A percentile compares a stretch with the other conserved stretches of the same genome.
Conservation (phyloP, 2,329 filamentous ascomycete genomes). For the Trichoderma hamatum region DNA sequence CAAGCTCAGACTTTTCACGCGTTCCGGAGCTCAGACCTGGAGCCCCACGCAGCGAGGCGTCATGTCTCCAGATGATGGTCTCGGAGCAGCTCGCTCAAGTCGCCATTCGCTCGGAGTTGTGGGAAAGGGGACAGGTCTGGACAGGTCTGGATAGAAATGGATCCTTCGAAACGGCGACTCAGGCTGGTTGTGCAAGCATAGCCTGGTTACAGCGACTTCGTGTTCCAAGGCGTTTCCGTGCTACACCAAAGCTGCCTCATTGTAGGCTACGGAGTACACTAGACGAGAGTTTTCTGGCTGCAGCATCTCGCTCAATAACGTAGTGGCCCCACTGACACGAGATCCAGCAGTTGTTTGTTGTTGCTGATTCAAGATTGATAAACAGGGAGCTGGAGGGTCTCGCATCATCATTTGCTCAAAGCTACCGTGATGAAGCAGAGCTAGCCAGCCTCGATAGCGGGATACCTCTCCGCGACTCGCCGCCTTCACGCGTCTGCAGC, state of each 20-base stretch:
- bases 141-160: neutral
- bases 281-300: neutral
- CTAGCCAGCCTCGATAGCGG: conserved; percentile 8
- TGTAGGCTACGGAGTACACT: neutral
- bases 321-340: conserved; percentile 20
- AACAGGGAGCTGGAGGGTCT: conserved; percentile 11
- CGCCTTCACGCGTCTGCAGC: conserved; percentile 31
- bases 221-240: neutral
- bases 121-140: neutral
- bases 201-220: neutral
- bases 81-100: conserved; percentile 32
- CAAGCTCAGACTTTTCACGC: conserved; percentile 4
- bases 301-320: neutral
- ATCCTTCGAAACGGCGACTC: neutral
- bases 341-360: conserved; percentile 19
- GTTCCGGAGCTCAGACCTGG: conserved; percentile 21
- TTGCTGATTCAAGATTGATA: conserved; percentile 26
- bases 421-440: neutral
- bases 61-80: neutral
- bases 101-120: conserved; percentile 13
- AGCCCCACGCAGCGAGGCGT: neutral
- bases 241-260: neutral
- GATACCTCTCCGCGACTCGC: conserved; percentile 32
- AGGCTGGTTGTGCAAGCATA: neutral
- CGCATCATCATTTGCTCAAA: conserved; percentile 15